These are phyloP conservation scores for Globisporangium acanthophoron DNA, from an alignment of 352 stramenopile species.

Conservation along the genomic window DNA sequence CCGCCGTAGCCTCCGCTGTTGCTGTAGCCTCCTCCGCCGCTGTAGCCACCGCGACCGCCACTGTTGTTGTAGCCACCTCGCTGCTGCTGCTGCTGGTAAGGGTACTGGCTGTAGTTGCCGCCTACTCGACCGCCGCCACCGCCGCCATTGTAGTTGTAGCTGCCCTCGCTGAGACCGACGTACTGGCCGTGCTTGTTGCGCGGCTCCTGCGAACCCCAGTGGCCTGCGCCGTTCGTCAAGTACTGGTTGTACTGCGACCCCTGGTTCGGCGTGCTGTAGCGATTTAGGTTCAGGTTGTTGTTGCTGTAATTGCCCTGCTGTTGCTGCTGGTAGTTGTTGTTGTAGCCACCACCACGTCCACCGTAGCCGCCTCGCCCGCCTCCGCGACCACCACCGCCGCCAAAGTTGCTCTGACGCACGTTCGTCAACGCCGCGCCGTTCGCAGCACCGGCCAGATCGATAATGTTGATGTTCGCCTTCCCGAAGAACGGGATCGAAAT, in stretches of 20 bases:
- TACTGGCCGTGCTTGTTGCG: constrained; percentile 73
- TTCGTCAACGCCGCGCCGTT: constrained; percentile 44
- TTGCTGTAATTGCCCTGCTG: constrained; percentile 35
- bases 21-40: constrained; percentile 18
- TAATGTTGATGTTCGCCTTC: constrained; percentile 82
- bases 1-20: constrained; percentile 8
- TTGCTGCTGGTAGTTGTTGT: constrained; percentile 29
- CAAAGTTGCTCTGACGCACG: constrained; percentile 36
- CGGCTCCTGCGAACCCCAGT: constrained; percentile 76
- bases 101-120: constrained; percentile 21
- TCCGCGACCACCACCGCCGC: constrained; percentile 24
- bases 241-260: constrained; percentile 70
- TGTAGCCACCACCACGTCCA: constrained; percentile 20
- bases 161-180: constrained; percentile 19
- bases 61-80: constrained; percentile 6
- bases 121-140: background rate
- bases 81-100: constrained; percentile 9
- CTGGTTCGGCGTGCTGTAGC: constrained; percentile 29
- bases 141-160: constrained; percentile 19
- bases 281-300: constrained; percentile 70
- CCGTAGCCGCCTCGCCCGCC: constrained; percentile 15
- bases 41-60: constrained; percentile 12
- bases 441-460: constrained; percentile 54
- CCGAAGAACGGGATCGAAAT: constrained; percentile 81
- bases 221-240: constrained; percentile 60